phyloP scores from a whole-genome alignment of 345 rosid species.

The Cardamine chenopodiifolia region DNA sequence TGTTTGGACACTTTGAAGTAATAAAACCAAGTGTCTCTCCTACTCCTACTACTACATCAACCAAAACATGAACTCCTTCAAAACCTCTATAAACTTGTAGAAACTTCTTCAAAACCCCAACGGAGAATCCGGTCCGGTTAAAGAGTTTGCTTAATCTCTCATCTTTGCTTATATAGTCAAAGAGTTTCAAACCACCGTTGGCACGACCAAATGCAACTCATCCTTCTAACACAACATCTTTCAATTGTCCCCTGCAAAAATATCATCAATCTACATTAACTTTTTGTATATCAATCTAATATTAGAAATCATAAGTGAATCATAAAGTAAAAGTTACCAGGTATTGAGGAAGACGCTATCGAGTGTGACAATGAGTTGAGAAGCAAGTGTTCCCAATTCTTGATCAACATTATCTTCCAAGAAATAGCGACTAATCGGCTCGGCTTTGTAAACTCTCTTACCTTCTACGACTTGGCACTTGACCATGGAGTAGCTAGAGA shows the following conservation, averaged over 20 bases:
- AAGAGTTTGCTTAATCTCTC: constrained; percentile 38
- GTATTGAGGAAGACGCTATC: constrained; percentile 35
- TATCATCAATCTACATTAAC: neutral
- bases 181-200: constrained; percentile 20
- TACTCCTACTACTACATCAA: constrained; percentile 43
- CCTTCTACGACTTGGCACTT: constrained; percentile 22
- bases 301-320: neutral
- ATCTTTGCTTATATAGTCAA: constrained; percentile 32
- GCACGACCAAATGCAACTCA: constrained; percentile 37
- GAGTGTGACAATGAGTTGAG: constrained; percentile 18
- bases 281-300: neutral
- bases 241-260: constrained; percentile 28
- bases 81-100: constrained; percentile 34
- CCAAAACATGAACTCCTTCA: constrained; percentile 28
- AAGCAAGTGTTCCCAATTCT: constrained; percentile 33
- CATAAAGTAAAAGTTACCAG: constrained; percentile 3
- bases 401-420: constrained; percentile 19
- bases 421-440: constrained; percentile 27
- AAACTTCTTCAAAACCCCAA: constrained; percentile 11
- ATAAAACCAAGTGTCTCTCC: constrained; percentile 25
- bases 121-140: constrained; percentile 31
- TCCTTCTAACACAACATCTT: constrained; percentile 37
- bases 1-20: constrained; percentile 32
- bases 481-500: constrained; percentile 34
- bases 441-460: constrained; percentile 26